Conservation (phyloP, 371 early-diverging fungal species). For the Apophysomyces sp. region DNA sequence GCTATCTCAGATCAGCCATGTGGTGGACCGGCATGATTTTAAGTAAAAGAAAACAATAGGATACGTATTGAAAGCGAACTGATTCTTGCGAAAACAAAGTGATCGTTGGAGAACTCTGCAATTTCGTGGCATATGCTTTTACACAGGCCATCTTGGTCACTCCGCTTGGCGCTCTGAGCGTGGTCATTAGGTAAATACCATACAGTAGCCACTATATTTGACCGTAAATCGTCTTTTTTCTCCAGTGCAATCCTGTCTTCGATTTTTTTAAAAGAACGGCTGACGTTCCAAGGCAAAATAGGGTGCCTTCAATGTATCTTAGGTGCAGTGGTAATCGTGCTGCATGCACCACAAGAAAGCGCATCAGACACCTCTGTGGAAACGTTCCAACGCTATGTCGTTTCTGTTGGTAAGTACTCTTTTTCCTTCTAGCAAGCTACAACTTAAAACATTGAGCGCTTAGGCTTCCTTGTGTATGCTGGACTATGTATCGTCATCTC, state of each 20-base stretch:
- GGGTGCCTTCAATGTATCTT: constrained; percentile 92
- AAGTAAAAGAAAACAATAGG: constrained; percentile 43
- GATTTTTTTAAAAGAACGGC: constrained; percentile 84
- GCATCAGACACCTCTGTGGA: constrained; percentile 74
- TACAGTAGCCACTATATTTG: neutral
- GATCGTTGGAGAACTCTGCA: constrained; percentile 47
- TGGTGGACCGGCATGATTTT: constrained; percentile 95
- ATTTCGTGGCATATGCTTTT: constrained; percentile 91
- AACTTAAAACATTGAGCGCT: neutral
- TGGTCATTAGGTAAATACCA: constrained; percentile 46
- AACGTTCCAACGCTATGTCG: constrained; percentile 72
- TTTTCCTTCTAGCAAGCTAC: neutral
- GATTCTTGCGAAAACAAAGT: neutral
- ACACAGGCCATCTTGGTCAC: constrained; percentile 93
- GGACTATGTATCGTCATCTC: constrained; percentile 60
- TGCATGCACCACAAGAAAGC: constrained; percentile 91
- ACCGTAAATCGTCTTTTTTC: neutral
- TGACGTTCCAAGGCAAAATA: constrained; percentile 82
- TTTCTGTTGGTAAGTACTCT: constrained; percentile 75
- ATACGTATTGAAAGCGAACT: neutral
- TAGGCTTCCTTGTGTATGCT: constrained; percentile 82
- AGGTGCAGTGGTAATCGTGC: constrained; percentile 87
- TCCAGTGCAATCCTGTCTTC: constrained; percentile 87
- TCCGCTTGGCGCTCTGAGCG: constrained; percentile 89
- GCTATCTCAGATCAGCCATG: constrained; percentile 78